phyloP scores from a whole-genome alignment of 306 rosid species.

The Glycine soja region DNA sequence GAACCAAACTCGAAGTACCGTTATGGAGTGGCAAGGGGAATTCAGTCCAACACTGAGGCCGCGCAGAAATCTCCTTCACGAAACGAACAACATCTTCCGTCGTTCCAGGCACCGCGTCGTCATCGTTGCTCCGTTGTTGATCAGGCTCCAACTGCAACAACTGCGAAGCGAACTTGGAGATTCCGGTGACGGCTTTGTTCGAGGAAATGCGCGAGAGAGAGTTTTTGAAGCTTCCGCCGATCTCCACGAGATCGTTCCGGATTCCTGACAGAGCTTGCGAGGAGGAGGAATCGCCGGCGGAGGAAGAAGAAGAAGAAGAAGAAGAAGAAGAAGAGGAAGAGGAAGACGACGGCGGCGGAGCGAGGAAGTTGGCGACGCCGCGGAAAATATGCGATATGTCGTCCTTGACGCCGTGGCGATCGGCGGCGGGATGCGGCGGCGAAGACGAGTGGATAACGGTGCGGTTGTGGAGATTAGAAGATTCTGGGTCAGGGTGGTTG shows the following conservation, averaged over 20 bases:
- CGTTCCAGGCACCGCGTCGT: constrained; percentile 64
- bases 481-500: constrained; percentile 45
- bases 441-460: constrained; percentile 42
- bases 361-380: constrained; percentile 86
- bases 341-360: constrained; percentile 71
- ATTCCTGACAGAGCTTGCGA: constrained; percentile 67
- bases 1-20: constrained; percentile 58
- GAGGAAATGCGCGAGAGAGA: constrained; percentile 78
- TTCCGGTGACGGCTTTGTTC: constrained; percentile 73
- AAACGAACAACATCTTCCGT: constrained; percentile 79
- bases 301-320: constrained; percentile 31
- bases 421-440: constrained; percentile 37
- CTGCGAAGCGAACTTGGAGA: constrained; percentile 80
- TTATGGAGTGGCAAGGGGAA: constrained; percentile 74
- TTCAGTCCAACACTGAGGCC: constrained; percentile 83
- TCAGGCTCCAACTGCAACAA: constrained; percentile 59
- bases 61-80: constrained; percentile 64
- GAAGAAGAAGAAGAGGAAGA: constrained; percentile 37
- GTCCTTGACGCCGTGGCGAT: constrained; percentile 54
- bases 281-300: constrained; percentile 26
- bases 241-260: constrained; percentile 89
- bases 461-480: constrained; percentile 33
- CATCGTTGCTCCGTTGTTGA: constrained; percentile 42
- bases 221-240: constrained; percentile 78
- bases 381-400: constrained; percentile 73